Base-by-base conservation (phyloP, 75 land plant genomes). In the Cunninghamia lanceolata region DNA sequence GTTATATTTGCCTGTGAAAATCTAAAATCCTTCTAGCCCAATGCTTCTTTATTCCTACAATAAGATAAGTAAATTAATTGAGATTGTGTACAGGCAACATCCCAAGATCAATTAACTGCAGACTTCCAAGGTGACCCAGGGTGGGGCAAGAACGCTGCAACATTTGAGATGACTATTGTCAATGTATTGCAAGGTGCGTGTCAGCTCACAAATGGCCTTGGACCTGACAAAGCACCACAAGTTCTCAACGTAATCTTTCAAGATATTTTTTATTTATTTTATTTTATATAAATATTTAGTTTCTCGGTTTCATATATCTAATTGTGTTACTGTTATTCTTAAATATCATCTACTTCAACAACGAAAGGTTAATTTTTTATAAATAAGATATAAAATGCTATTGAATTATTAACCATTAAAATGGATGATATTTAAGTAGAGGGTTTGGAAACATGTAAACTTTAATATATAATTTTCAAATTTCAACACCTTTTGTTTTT, bases 121-220 rank as follows among this genome's bases (percentile, higher is more conserved):
- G 92, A 91, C 77, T 91, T 47, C 54, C 39, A 42, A n/a, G 85
- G 83, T 16, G 89, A 89, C 2, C 88, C 89, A 2, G 86, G 59
- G 16, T 89, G 91, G 91, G 84, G 88, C 16, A 19, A 43, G 30
- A 87, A 90, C 81, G 77, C 89, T 14, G 91, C 93, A 53, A 85
- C 86, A 34, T 91, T 91, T 76, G 79, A 85, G 30, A 91, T 91
- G 92, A 90, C 75, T 30, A 86, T 91, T 39, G 74, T 84, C 0
- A 30, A 53, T 4, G 66, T 52, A 17, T n/a, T 84, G 32, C 39
- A 70, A 75, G 92, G 93, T 45, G 91, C 90, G 76, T 91, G 50
- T 53, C 93, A 91, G 36, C 87, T 91, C 16, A 82, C 91, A 25
- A 91, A 91, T 59, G 93, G 93, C 14, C 83, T 66, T 77, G 93